Evolutionary conservation across 495 filamentous ascomycete species (phyloP), one percentile per base, ranked within the genome.

Genomic region (Aspergillus sclerotiicarbonarius): DNA sequence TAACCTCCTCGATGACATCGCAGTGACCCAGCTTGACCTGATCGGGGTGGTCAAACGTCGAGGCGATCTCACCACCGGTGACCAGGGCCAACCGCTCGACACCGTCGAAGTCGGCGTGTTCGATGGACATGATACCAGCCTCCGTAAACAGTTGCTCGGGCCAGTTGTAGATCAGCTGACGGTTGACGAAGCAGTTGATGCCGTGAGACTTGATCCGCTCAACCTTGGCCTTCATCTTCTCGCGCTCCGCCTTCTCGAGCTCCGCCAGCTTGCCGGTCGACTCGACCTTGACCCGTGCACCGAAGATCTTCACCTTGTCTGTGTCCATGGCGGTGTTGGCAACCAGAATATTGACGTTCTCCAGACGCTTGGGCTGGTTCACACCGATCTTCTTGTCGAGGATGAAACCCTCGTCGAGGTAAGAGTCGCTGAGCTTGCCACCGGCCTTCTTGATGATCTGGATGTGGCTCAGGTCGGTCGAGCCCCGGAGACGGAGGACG

Each of bases 81-180:
- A 98, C 94, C 46, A 98, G 80, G 12, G 94, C 93, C 60, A 98
- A 75, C 32, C 94, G 84, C 80, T 98, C 94, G 60, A 98, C 92
- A 57, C 94, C 94, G 71, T 98, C 94, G 63, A 98, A 98, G 73
- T 98, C 94, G 59, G 94, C 94, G 71, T 98, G 94, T 80, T 98
- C 94, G 65, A 98, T 98, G 15, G 92, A 96, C 78, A 95, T 86
- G 74, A 98, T 98, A 51, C 94, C 95, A 9, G 92, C 93, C 71
- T 98, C 94, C 21, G 93, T 90, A 71, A 98, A 98, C 50, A 98
- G 88, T 76, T 98, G 95, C 72, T 98, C 94, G 33, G 94, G 94
- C 93, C 94, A 98, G 83, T 98, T 98, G 83, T 98, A 98, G 76
- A 98, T 98, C 46, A 98, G 83, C 70, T 98, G 94, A 59, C 94